Evolutionary conservation across 139 green algal species (phyloP).

Genomic region (Deuterostichococcus epilithicus): DNA sequence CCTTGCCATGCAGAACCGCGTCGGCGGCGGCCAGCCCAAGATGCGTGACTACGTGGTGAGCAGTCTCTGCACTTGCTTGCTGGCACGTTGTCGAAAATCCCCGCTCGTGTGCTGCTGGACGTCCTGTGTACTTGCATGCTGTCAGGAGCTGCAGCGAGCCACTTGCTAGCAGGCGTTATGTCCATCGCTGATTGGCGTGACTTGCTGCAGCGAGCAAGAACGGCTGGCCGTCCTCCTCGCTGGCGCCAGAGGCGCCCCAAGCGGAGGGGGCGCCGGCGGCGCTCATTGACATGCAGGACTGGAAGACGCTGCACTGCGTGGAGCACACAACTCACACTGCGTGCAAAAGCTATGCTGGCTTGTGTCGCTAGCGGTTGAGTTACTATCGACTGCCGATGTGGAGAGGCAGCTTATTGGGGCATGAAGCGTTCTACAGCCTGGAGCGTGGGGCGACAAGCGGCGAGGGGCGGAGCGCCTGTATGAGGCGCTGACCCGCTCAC

Average conservation of each 20-base stretch:
- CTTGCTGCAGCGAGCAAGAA: conserved; percentile 27
- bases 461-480: no score
- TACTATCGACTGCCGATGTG: not conserved
- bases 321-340: conserved; percentile 51
- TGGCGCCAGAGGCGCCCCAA: conserved; percentile 37
- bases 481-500: no score
- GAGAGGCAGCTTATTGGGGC: not conserved
- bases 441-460: not conserved
- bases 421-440: not conserved
- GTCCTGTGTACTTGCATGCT: not conserved
- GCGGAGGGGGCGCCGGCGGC: conserved; percentile 58
- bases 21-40: conserved; percentile 91
- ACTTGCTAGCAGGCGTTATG: not conserved
- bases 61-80: not conserved
- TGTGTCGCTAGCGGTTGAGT: not conserved
- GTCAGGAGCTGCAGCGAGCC: not conserved
- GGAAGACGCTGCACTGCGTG: conserved; percentile 77
- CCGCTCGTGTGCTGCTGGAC: not conserved
- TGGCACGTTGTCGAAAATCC: not conserved
- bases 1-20: conserved; percentile 90
- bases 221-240: conserved; percentile 75
- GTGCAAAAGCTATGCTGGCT: no score
- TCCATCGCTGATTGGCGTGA: conserved; percentile 34
- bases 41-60: conserved; percentile 77
- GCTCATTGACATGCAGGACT: conserved; percentile 89